Percentiles rank a stretch among this genome's conserved stretches.
phyloP scores from a whole-genome alignment of 2,329 filamentous ascomycete genomes.

The Cadophora sp. region DNA sequence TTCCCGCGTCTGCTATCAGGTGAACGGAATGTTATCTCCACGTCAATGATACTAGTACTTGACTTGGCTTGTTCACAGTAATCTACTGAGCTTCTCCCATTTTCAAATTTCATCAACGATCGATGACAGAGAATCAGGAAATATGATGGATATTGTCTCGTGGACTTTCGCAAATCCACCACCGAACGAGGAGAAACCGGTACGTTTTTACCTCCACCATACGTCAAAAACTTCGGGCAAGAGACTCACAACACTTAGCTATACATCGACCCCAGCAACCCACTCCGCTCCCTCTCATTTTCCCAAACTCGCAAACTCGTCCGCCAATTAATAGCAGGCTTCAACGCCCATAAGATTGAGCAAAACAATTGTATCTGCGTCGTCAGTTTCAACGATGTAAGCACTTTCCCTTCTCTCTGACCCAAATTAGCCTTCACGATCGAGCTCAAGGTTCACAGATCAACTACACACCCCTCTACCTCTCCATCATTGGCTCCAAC shows the following conservation, averaged over 20 bases:
- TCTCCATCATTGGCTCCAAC: slow-evolving; percentile 39
- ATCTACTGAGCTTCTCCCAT: not conserved
- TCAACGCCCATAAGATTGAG: slow-evolving; percentile 35
- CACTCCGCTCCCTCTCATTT: slow-evolving; percentile 33
- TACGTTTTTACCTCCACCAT: slow-evolving; percentile 17
- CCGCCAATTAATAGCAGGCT: slow-evolving; percentile 36
- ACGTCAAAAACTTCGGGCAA: not conserved
- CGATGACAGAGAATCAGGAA: not conserved
- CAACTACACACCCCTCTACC: slow-evolving; percentile 28
- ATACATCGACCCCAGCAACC: slow-evolving; percentile 36
- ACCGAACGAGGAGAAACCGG: slow-evolving; percentile 33
- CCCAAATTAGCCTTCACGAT: not conserved
- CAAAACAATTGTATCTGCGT: slow-evolving; percentile 41
- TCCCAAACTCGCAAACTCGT: slow-evolving; percentile 32
- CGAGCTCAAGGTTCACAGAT: not conserved
- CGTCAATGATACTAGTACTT: not conserved
- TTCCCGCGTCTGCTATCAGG: not conserved
- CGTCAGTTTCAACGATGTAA: slow-evolving; percentile 42
- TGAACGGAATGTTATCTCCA: not conserved
- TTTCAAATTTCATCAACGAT: no score
- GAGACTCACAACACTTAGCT: slow-evolving; percentile 32
- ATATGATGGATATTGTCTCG: slow-evolving; percentile 35
- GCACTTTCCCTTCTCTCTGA: not conserved
- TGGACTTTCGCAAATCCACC: slow-evolving; percentile 36
- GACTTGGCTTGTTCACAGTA: not conserved